These are phyloP conservation scores for Xylaria sp. DNA, from an alignment of 2,329 filamentous ascomycete genomes.

Conservation along the genomic window DNA sequence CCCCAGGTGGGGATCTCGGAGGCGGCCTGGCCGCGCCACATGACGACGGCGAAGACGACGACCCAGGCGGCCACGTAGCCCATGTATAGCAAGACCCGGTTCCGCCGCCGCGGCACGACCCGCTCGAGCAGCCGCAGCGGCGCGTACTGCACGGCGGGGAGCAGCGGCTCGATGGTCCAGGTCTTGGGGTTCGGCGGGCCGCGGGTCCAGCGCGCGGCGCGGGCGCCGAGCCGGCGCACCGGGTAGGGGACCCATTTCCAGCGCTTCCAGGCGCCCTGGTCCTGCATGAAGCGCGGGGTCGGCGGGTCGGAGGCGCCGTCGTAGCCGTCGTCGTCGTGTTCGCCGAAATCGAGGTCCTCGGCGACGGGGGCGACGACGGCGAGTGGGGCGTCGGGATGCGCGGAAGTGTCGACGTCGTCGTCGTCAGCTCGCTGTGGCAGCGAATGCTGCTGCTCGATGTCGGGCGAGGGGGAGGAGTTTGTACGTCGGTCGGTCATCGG, in stretches of 20 bases:
- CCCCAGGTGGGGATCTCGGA: conserved; percentile 70
- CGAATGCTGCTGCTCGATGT: conserved; percentile 33
- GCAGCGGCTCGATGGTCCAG: conserved; percentile 59
- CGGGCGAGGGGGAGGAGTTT: conserved; percentile 29
- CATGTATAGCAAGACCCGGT: conserved; percentile 61
- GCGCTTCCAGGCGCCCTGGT: conserved; percentile 52
- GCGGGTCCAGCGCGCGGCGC: conserved; percentile 52
- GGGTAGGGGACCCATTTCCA: conserved; percentile 64
- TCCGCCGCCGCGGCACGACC: conserved; percentile 60
- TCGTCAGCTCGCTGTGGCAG: conserved; percentile 5
- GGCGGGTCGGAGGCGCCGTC: conserved; percentile 45
- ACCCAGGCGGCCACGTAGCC: conserved; percentile 69
- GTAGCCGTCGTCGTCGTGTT: conserved; percentile 42
- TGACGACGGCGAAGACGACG: conserved; percentile 68
- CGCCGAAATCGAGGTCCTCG: conserved; percentile 49
- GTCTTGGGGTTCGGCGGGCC: conserved; percentile 58
- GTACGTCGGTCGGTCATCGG: conserved; percentile 22
- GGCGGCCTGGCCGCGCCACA: conserved; percentile 62
- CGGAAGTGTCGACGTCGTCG: no score
- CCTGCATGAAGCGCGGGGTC: conserved; percentile 64
- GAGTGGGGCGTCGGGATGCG: conserved; percentile 34
- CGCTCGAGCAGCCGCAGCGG: conserved; percentile 66
- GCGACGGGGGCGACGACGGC: conserved; percentile 33
- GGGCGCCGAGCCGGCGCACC: conserved; percentile 49
- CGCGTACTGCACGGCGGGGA: conserved; percentile 68